Evolutionary conservation across 805 yeast species (phyloP), one percentile per base, ranked within the genome.

Genomic region (Blastobotrys peoriensis): DNA sequence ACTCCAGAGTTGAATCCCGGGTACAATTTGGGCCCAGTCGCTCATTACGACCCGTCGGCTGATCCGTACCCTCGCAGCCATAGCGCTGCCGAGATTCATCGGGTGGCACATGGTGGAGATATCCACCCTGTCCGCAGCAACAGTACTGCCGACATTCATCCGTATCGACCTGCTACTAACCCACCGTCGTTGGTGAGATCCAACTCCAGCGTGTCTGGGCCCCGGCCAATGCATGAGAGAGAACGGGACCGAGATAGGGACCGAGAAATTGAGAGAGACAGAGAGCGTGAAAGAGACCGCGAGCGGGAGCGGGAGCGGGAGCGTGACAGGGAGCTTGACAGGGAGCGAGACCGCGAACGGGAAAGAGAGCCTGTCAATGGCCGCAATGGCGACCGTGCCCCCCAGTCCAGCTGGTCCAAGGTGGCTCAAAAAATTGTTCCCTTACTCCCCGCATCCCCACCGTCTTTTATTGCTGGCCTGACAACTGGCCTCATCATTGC

Each of bases 391-490:
- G 30, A 25, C 30, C 8, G 13, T 8, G 13, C 30, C 13, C 8
- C 30, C 13, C 13, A 8, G 8, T 25, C 30, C 30, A 8, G 8
- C 8, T 25, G 30, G 30, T 25, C 30, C 13, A 8, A 8, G 10
- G 30, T 8, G 8, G 13, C 13, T 13, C 8, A 13, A 25, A 25
- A 8, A 13, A 25, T 25, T 13, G 10, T 25, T 8, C 30, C 30
- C 10, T 13, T 25, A 8, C 13, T 46, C 45, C 50, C 50, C 5
- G 36, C 47, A 8, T 43, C 49, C 10, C 52, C 52, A 2, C 33
- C 49, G 6, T 47, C 50, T 22, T 49, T 46, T 42, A 25, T 38
- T 25, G 36, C 50, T 10, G 52, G 52, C 18, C 23, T 49, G 10
- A 33, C 33, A 13, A 36, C 39, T 6, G 52, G 52, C 27, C 41